Percentiles rank a stretch among this genome's conserved stretches.
These are phyloP conservation scores for Penicillium palitans DNA, from an alignment of 2,329 filamentous ascomycete species.

Conservation along the genomic window DNA sequence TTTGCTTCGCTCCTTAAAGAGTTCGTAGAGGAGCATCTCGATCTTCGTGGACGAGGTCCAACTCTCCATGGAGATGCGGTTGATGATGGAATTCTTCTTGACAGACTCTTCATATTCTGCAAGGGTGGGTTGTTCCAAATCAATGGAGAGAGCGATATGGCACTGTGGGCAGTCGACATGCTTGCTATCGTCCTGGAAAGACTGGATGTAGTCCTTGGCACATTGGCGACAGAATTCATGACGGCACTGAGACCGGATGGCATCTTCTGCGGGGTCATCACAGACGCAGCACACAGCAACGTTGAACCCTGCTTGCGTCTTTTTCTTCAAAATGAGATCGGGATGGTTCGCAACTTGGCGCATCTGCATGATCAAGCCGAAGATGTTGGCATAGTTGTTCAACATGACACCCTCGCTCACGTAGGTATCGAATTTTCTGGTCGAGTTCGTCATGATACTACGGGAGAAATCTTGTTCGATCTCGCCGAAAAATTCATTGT, in stretches of 20 bases:
- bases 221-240: slow-evolving; percentile 89
- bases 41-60: slow-evolving; percentile 99
- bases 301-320: slow-evolving; percentile 82
- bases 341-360: slow-evolving; percentile 96
- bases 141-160: slow-evolving; percentile 85
- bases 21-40: slow-evolving; percentile 89
- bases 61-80: slow-evolving; percentile 97
- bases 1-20: slow-evolving; percentile 87
- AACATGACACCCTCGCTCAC: slow-evolving; percentile 91
- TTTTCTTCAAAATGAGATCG: slow-evolving; percentile 87
- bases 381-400: slow-evolving; percentile 98
- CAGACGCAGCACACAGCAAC: slow-evolving; percentile 91
- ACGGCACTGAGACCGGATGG: slow-evolving; percentile 85
- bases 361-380: slow-evolving; percentile 99
- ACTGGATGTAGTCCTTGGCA: slow-evolving; percentile 75
- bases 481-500: slow-evolving; percentile 95
- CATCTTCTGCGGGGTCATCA: slow-evolving; percentile 93
- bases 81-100: slow-evolving; percentile 97
- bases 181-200: slow-evolving; percentile 63
- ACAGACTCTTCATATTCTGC: slow-evolving; percentile 84
- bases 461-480: slow-evolving; percentile 93
- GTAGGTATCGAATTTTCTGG: slow-evolving; percentile 91
- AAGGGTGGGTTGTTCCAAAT: slow-evolving; percentile 92
- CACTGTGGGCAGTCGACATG: slow-evolving; percentile 76
- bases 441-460: slow-evolving; percentile 91